Percentiles rank a stretch among this genome's conserved stretches.
These are phyloP conservation scores for Apiospora pterosperma DNA, from an alignment of 2,329 filamentous ascomycete species.

Conservation along the genomic window DNA sequence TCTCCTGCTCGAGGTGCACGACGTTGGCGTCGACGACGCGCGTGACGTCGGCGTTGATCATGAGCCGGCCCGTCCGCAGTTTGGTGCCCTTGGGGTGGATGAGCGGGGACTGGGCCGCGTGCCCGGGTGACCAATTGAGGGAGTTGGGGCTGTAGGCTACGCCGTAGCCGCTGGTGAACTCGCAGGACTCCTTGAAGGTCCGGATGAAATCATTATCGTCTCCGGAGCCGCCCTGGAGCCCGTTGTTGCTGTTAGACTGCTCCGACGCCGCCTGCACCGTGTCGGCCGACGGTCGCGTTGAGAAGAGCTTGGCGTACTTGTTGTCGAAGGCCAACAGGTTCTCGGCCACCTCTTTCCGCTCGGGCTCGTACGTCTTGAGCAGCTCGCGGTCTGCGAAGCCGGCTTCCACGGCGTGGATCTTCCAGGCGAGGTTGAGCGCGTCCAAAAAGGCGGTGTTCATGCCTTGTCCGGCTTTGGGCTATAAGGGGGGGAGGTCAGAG, in stretches of 20 bases:
- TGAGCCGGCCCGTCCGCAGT: slow-evolving; percentile 69
- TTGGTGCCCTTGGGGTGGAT: slow-evolving; percentile 65
- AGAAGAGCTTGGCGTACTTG: slow-evolving; percentile 87
- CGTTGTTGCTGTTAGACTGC: slow-evolving; percentile 21
- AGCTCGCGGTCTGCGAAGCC: slow-evolving; percentile 75
- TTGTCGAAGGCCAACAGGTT: slow-evolving; percentile 83
- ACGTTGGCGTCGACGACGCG: slow-evolving; percentile 85
- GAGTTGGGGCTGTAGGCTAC: slow-evolving; percentile 80
- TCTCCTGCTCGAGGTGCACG: slow-evolving; percentile 85
- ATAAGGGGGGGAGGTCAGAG: slow-evolving; percentile 31
- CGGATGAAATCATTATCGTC: slow-evolving; percentile 79
- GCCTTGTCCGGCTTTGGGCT: slow-evolving; percentile 74
- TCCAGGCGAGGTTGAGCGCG: slow-evolving; percentile 91
- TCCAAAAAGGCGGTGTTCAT: slow-evolving; percentile 81
- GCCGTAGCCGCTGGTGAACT: slow-evolving; percentile 90
- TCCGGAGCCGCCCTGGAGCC: slow-evolving; percentile 3
- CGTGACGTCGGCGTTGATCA: slow-evolving; percentile 78
- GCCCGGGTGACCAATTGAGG: slow-evolving; percentile 76
- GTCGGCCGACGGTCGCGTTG: slow-evolving; percentile 68
- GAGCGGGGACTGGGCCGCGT: slow-evolving; percentile 67
- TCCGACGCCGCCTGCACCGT: slow-evolving; percentile 67
- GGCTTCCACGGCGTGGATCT: slow-evolving; percentile 85
- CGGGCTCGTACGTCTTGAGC: slow-evolving; percentile 80
- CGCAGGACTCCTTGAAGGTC: slow-evolving; percentile 87
- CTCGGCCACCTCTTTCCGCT: slow-evolving; percentile 82